Evolutionary conservation across 2,329 filamentous ascomycete species (phyloP).

Genomic region (Penicillium sp.): DNA sequence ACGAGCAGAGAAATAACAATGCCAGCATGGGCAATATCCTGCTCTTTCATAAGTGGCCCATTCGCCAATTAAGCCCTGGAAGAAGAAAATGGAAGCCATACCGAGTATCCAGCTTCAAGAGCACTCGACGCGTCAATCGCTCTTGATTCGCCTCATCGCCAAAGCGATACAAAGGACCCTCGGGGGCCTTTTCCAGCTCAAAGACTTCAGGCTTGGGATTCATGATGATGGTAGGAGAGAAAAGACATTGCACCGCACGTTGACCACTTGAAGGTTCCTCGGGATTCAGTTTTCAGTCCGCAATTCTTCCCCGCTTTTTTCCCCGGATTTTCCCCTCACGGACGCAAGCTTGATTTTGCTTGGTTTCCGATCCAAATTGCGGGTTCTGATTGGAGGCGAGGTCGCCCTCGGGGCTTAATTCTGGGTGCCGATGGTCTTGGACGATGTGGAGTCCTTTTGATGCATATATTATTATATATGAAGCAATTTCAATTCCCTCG

Average conservation of each 20-base stretch:
- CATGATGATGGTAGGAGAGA: conserved; percentile 11
- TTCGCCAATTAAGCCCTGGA: too few relatives aligned
- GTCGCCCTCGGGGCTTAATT: conserved; percentile 7
- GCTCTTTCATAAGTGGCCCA: not conserved
- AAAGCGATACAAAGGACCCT: conserved; percentile 10
- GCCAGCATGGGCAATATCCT: conserved; percentile 60
- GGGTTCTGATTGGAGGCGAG: conserved; percentile 1
- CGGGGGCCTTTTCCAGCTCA: conserved; percentile 22
- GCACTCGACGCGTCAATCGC: conserved; percentile 40
- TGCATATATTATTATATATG: too few relatives aligned
- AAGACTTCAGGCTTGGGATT: conserved; percentile 17
- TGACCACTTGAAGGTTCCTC: not conserved
- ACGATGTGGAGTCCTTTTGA: too few relatives aligned
- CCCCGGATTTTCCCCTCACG: conserved; percentile 4
- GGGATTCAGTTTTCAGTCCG: conserved; percentile 5
- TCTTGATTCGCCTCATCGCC: conserved; percentile 16
- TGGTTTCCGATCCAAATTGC: conserved; percentile 1
- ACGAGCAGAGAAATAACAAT: conserved; percentile 60
- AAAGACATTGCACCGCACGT: not conserved
- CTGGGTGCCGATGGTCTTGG: not conserved
- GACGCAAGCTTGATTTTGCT: not conserved
- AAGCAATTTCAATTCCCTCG: not conserved
- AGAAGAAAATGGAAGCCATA: conserved; percentile 1
- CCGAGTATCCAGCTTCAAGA: conserved; percentile 42
- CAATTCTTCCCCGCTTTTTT: conserved; percentile 8